phyloP scores from a whole-genome alignment of 176 grass and related monocot genomes.

The Tuctoria greenei region DNA sequence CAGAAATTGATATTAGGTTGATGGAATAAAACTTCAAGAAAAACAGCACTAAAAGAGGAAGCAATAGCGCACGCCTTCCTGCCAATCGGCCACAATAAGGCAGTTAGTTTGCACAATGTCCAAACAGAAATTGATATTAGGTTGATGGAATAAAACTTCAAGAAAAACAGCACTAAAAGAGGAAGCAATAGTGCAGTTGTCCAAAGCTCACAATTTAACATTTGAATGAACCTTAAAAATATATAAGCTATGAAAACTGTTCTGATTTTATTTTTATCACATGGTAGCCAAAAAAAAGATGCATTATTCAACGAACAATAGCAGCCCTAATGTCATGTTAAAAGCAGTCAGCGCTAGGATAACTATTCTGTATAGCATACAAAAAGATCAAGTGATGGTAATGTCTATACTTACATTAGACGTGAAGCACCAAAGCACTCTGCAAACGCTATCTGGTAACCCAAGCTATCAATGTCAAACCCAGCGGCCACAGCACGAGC shows the following conservation, averaged over 20 bases:
- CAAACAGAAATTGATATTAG: not conserved
- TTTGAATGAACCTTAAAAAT: constrained; percentile 14
- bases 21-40: constrained; percentile 21
- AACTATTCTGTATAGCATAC: constrained; percentile 7
- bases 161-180: constrained; percentile 14
- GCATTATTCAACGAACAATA: not conserved
- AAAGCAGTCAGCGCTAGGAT: not conserved
- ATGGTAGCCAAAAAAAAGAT: constrained; percentile 4
- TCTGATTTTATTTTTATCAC: not conserved
- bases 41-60: constrained; percentile 14
- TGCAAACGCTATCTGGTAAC: constrained; percentile 70
- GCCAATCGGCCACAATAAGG: constrained; percentile 33
- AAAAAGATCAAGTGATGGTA: constrained; percentile 6
- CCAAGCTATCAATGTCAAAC: constrained; percentile 81
- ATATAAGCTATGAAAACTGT: constrained; percentile 1
- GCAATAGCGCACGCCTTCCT: constrained; percentile 95
- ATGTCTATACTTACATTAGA: constrained; percentile 56
- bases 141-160: constrained; percentile 19
- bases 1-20: not conserved
- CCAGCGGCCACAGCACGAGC: constrained; percentile 86
- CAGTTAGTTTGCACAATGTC: constrained; percentile 23
- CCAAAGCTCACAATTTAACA: not conserved
- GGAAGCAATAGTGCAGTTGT: not conserved
- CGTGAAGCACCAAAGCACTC: constrained; percentile 81
- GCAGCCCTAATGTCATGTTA: not conserved